A percentile compares a stretch with the other conserved stretches of the same genome.
phyloP scores from a whole-genome alignment of 768 basidiomycete genomes.

The Lentinula raphanica region DNA sequence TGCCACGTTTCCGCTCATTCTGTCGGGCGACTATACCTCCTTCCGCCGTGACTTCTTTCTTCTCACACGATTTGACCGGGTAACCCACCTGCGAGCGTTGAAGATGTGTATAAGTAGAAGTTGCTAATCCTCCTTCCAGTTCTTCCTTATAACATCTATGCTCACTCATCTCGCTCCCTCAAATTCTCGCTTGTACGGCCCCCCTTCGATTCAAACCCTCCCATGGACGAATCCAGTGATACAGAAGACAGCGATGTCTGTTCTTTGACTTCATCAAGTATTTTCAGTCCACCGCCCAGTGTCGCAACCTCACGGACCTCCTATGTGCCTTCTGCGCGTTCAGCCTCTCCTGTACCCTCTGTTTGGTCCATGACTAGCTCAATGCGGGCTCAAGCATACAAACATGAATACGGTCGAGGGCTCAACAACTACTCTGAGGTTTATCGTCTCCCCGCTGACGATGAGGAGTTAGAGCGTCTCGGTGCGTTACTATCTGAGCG shows the following conservation, averaged over 20 bases:
- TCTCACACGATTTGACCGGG: constrained; percentile 5
- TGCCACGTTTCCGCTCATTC: background rate
- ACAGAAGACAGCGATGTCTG: constrained; percentile 39
- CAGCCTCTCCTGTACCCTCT: constrained; percentile 62
- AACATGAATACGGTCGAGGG: constrained; percentile 61
- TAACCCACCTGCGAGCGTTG: background rate
- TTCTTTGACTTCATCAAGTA: constrained; percentile 36
- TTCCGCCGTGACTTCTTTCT: background rate
- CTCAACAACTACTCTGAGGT: constrained; percentile 78
- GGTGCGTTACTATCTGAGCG: constrained; percentile 38
- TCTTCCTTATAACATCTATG: background rate
- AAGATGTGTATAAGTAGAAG: constrained; percentile 5
- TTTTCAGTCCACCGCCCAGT: constrained; percentile 32
- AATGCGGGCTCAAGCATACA: constrained; percentile 51
- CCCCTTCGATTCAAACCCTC: background rate
- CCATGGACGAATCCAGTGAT: constrained; percentile 30
- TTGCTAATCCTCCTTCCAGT: background rate
- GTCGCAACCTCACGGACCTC: constrained; percentile 51
- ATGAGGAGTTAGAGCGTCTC: constrained; percentile 67
- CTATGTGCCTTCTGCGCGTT: constrained; percentile 54
- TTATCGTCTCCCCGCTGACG: constrained; percentile 74
- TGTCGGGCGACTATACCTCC: background rate
- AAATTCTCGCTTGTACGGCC: background rate
- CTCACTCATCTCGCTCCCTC: background rate
- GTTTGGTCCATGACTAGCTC: constrained; percentile 66